Conservation (phyloP, 148 eudicot genomes). For the Vaccinium vitisidaea region DNA sequence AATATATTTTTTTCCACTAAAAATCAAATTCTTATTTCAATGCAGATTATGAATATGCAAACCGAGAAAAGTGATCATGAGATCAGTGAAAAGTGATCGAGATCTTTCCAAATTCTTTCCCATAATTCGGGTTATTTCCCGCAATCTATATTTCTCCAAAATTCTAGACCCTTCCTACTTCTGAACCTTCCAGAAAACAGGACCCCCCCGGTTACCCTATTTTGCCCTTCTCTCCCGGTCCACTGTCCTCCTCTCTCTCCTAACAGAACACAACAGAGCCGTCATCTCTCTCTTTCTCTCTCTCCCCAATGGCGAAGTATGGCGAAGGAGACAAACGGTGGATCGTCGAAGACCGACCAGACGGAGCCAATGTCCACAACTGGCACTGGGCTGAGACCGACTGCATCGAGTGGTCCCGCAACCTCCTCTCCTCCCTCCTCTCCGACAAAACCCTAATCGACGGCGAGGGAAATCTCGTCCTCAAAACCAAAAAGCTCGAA, state of each 20-base stretch:
- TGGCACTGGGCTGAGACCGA: constrained; percentile 99
- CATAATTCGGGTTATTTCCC: neutral
- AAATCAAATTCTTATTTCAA: too few species aligned
- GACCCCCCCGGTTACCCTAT: neutral
- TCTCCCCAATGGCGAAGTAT: constrained; percentile 66
- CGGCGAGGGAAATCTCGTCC: constrained; percentile 55
- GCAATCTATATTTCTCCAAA: neutral
- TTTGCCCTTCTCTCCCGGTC: neutral
- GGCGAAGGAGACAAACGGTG: constrained; percentile 96
- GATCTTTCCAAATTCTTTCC: neutral
- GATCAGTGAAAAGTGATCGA: too few species aligned
- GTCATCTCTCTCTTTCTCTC: neutral
- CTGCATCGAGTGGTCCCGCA: constrained; percentile 75
- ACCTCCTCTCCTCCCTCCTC: constrained; percentile 45
- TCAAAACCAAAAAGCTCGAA: constrained; percentile 39
- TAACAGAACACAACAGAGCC: neutral
- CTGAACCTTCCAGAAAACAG: constrained; percentile 11
- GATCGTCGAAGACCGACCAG: constrained; percentile 85
- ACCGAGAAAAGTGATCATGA: too few species aligned
- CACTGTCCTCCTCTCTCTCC: neutral
- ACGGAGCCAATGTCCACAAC: constrained; percentile 95
- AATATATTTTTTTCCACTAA: too few species aligned
- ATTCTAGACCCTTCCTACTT: constrained; percentile 16
- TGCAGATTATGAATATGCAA: too few species aligned
- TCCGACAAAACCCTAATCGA: constrained; percentile 40